Base-by-base conservation (phyloP, 805 yeast species). In the Millerozyma miso region DNA sequence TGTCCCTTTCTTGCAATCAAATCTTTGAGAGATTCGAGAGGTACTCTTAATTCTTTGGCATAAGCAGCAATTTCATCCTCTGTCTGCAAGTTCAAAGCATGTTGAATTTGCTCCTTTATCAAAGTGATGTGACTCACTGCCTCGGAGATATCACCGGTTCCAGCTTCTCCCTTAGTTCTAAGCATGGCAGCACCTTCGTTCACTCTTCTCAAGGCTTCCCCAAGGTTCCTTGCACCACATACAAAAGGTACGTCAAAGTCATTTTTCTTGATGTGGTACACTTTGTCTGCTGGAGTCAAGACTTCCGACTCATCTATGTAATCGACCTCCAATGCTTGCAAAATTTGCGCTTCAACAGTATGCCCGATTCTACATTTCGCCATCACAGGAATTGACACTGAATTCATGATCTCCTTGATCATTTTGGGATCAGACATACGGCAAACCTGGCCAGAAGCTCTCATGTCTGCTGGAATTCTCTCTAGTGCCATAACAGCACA, bases 401-500 rank as follows among this genome's bases (percentile, higher is more conserved):
- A 76, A 2, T 70, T 78, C 87, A 83, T 83, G 60, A 85, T 86
- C 15, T 76, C 81, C 58, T 75, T 70, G 63, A 86, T 83, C 86
- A 86, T 80, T 52, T 81, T 69, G 2, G 95, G 95, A 59, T 86
- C 95, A 16, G 87, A 80, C 95, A 86, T 86, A 54, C 95, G 76
- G 45, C 91, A 86, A 39, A 86, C 93, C 44, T 85, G 84, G 39
- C 91, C 91, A 41, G 83, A 78, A 48, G 78, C 81, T 56, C 93
- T 77, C 78, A 86, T 86, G 59, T 86, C 93, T 5, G 93, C 88
- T 8, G 95, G 95, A 44, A 86, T 87, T 53, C 83, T 69, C 65
- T 86, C 95, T 50, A 86, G 71, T 3, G 95, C 95, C 95, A 86
- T 86, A 17, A 86, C 95, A 12, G 95, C 91, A 66, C 87, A 83